Percentiles rank a stretch among this genome's conserved stretches.
Conservation (phyloP, 441 rosid species). For the Syzygium malaccense region DNA sequence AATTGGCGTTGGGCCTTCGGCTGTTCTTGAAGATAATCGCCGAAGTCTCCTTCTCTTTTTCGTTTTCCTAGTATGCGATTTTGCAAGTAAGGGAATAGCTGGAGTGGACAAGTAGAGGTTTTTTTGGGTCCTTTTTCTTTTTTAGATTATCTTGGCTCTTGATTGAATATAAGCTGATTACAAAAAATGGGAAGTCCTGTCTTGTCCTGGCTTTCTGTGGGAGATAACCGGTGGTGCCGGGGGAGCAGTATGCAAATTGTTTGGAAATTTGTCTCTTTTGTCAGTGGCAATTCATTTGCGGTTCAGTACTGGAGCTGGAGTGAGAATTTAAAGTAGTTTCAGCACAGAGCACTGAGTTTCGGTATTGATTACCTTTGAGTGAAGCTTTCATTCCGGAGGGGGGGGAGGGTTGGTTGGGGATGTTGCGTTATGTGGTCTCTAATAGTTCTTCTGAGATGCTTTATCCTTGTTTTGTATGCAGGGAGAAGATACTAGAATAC, state of each 20-base stretch:
- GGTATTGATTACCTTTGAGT: too few species aligned
- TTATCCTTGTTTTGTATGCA: slow-evolving; percentile 15
- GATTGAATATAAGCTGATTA: not conserved
- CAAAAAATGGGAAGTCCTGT: not conserved
- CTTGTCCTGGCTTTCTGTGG: not conserved
- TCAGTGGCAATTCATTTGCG: not conserved
- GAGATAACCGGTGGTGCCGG: not conserved
- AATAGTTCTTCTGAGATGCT: slow-evolving; percentile 1
- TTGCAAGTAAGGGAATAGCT: not conserved
- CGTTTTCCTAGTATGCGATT: not conserved
- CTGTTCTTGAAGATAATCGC: not conserved
- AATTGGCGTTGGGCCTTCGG: not conserved
- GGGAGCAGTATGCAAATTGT: not conserved
- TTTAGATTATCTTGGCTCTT: not conserved
- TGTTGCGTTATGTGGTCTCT: not conserved
- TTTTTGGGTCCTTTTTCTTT: not conserved
- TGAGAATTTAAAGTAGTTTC: not conserved
- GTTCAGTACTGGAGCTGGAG: not conserved
- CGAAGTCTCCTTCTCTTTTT: not conserved
- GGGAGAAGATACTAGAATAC: slow-evolving; percentile 78
- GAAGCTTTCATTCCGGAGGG: too few species aligned
- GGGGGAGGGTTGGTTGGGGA: too few species aligned
- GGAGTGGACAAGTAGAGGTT: not conserved
- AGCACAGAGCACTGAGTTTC: not conserved
- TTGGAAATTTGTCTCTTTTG: not conserved